These are phyloP conservation scores for Paecilomyces variotii DNA, from an alignment of 2,329 filamentous ascomycete genomes.

Conservation along the genomic window DNA sequence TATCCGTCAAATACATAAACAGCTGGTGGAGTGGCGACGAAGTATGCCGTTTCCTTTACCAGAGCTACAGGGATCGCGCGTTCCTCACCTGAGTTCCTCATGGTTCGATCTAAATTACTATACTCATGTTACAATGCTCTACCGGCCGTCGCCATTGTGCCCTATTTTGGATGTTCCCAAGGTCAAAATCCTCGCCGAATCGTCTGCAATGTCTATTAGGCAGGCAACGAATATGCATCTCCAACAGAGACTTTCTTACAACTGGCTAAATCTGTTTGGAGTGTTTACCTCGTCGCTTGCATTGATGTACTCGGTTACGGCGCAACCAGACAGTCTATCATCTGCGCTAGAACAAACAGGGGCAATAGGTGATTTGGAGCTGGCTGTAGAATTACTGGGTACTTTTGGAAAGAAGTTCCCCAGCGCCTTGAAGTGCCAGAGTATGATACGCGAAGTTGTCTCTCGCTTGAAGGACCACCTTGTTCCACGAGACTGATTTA, in stretches of 20 bases:
- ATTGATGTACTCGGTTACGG: slow-evolving; percentile 38
- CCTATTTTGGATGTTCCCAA: slow-evolving; percentile 28
- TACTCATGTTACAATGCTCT: slow-evolving; percentile 38
- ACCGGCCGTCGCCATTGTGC: slow-evolving; percentile 38
- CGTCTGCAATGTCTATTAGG: slow-evolving; percentile 37
- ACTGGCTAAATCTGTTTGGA: slow-evolving; percentile 36
- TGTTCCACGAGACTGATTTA: not conserved
- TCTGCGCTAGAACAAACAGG: slow-evolving; percentile 9
- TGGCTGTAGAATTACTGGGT: slow-evolving; percentile 13
- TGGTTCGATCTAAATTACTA: slow-evolving; percentile 46
- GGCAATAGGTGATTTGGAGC: slow-evolving; percentile 12
- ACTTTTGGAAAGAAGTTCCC: slow-evolving; percentile 16
- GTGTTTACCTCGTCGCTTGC: slow-evolving; percentile 38
- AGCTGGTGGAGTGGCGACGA: slow-evolving; percentile 39
- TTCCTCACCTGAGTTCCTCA: slow-evolving; percentile 37
- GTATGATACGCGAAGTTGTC: slow-evolving; percentile 9
- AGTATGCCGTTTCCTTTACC: slow-evolving; percentile 40
- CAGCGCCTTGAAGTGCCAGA: slow-evolving; percentile 13
- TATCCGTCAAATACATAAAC: slow-evolving; percentile 29
- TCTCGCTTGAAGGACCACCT: not conserved
- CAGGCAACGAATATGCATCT: slow-evolving; percentile 33
- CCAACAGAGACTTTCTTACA: slow-evolving; percentile 35
- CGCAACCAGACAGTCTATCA: slow-evolving; percentile 23
- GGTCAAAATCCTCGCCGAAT: slow-evolving; percentile 31
- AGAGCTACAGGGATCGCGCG: slow-evolving; percentile 24